These are phyloP conservation scores for Podaxis carcinomalis DNA, from an alignment of 768 basidiomycete genomes.

Conservation along the genomic window DNA sequence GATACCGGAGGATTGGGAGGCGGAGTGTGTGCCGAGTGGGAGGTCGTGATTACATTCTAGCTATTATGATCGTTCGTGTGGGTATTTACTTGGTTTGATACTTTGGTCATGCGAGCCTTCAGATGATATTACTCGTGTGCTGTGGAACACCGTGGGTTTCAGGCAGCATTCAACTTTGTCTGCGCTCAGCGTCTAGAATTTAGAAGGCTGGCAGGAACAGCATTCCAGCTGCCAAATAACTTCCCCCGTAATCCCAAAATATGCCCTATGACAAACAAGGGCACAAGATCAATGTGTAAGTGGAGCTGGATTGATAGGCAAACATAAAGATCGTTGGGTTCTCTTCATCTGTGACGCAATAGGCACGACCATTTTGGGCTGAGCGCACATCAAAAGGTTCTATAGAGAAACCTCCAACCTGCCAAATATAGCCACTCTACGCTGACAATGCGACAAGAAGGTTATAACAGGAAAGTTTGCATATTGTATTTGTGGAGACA, in stretches of 20 bases:
- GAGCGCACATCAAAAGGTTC: neutral
- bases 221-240: neutral
- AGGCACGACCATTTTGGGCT: neutral
- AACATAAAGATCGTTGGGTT: neutral
- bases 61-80: neutral
- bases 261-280: neutral
- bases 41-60: conserved; percentile 1
- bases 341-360: neutral
- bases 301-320: neutral
- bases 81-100: neutral
- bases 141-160: neutral
- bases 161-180: neutral
- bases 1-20: conserved; percentile 61
- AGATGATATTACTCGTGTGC: neutral
- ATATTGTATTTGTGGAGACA: neutral
- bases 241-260: neutral
- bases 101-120: neutral
- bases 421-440: neutral
- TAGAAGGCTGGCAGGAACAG: neutral
- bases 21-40: conserved; percentile 44
- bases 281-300: neutral
- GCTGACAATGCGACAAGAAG: neutral
- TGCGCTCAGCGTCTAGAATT: neutral
- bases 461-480: neutral
- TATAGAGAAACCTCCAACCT: neutral